Conservation (phyloP, 345 rosid genomes). For the Camelina laxa region DNA sequence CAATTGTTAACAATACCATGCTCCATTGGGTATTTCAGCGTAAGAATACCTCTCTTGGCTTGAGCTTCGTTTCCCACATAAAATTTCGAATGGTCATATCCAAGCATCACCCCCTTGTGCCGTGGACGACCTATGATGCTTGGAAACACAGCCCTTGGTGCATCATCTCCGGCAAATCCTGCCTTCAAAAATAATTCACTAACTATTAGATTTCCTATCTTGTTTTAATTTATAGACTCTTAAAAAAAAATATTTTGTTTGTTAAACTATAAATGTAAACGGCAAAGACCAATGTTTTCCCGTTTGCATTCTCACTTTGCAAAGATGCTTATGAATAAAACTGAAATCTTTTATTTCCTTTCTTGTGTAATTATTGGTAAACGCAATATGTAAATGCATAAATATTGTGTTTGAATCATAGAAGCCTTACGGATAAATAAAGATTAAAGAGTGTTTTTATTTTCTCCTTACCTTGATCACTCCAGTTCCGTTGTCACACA, state of each 20-base stretch:
- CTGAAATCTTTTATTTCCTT: too few relatives aligned
- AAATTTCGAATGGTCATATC: not conserved
- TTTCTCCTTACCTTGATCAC: constrained; percentile 61
- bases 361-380: not conserved
- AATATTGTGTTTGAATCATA: not conserved
- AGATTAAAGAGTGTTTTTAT: not conserved
- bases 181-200: constrained; percentile 40
- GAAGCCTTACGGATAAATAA: not conserved
- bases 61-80: constrained; percentile 37
- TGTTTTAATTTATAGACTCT: not conserved
- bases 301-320: not conserved
- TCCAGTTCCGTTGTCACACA: constrained; percentile 78
- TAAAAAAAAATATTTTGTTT: too few relatives aligned
- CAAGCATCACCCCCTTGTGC: constrained; percentile 4
- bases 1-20: constrained; percentile 32
- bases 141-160: constrained; percentile 49
- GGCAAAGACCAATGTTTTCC: not conserved
- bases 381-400: not conserved
- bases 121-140: constrained; percentile 46
- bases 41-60: constrained; percentile 25
- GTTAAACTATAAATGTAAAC: not conserved
- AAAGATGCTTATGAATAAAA: not conserved
- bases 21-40: constrained; percentile 34
- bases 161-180: constrained; percentile 50
- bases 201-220: not conserved